Conservation (phyloP, 805 yeast genomes). For the Kregervanrija delftensis region DNA sequence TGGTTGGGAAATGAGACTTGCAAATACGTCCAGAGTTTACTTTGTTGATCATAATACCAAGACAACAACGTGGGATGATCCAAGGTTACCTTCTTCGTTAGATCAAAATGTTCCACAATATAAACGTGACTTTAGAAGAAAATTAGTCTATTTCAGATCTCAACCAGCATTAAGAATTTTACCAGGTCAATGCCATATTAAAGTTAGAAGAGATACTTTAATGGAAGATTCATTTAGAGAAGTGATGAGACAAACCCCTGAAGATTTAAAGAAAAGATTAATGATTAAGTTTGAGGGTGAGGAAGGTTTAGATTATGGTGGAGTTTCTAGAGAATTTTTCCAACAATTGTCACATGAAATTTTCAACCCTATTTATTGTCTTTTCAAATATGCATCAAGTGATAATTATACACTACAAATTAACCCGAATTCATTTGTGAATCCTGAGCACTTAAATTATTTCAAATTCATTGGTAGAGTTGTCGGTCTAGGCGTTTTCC, state of each 20-base stretch:
- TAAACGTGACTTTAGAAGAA: slow-evolving; percentile 97
- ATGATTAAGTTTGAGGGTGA: slow-evolving; percentile 99
- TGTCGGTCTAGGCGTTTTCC: slow-evolving; percentile 97
- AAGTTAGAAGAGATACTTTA: slow-evolving; percentile 92
- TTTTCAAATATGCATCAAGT: slow-evolving; percentile 95
- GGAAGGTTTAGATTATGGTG: slow-evolving; percentile 99
- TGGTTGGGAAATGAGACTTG: slow-evolving; percentile 99
- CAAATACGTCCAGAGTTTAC: slow-evolving; percentile 96
- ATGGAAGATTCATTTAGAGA: slow-evolving; percentile 98
- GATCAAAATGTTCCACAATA: slow-evolving; percentile 99
- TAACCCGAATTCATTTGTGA: slow-evolving; percentile 93
- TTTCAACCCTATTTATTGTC: slow-evolving; percentile 97
- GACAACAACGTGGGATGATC: slow-evolving; percentile 99
- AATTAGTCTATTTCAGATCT: slow-evolving; percentile 93
- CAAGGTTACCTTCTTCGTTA: slow-evolving; percentile 91
- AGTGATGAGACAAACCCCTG: slow-evolving; percentile 98
- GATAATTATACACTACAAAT: slow-evolving; percentile 97
- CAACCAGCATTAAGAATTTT: slow-evolving; percentile 95
- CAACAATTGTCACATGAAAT: slow-evolving; percentile 94
- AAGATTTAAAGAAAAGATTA: slow-evolving; percentile 91
- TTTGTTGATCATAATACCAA: slow-evolving; percentile 98
- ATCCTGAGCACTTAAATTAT: slow-evolving; percentile 96
- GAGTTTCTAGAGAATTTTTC: slow-evolving; percentile 97
- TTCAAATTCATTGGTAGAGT: slow-evolving; percentile 98
- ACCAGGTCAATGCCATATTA: slow-evolving; percentile 98